Conservation (phyloP, 2,329 filamentous ascomycete species). For the Colletotrichum plurivorum region DNA sequence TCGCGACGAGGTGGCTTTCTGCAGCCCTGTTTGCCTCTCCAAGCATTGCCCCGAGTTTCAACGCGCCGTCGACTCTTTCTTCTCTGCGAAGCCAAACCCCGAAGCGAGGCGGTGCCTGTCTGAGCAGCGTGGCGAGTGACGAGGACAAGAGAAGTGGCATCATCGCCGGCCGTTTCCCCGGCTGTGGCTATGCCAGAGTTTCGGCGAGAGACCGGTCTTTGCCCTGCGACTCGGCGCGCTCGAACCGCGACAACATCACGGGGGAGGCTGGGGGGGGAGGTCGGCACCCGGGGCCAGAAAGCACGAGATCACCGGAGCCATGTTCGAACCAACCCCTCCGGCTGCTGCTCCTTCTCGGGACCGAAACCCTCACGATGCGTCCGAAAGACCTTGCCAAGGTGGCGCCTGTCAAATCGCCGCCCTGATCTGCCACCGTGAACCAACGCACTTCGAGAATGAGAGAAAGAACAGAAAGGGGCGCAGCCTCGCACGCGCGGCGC, state of each 20-base stretch:
- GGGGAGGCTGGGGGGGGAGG: constrained; percentile 17
- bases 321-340: background rate
- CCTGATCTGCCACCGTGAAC: constrained; percentile 23
- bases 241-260: constrained; percentile 4
- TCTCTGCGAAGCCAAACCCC: background rate
- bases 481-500: background rate
- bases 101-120: constrained; percentile 2
- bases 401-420: constrained; percentile 30
- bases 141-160: background rate
- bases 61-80: background rate
- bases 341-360: constrained; percentile 11
- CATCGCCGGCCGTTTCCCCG: background rate
- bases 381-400: constrained; percentile 28
- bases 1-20: no score
- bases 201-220: constrained; percentile 10
- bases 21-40: no score
- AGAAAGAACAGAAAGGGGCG: constrained; percentile 7
- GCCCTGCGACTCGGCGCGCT: background rate
- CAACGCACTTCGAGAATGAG: constrained; percentile 7
- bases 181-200: constrained; percentile 5
- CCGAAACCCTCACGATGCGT: constrained; percentile 2
- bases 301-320: constrained; percentile 10
- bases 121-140: constrained; percentile 8
- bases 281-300: constrained; percentile 2
- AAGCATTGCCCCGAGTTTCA: background rate